A percentile compares a stretch with the other conserved stretches of the same genome.
Conservation (phyloP, 176 grass and related monocot genomes). For the Cenchrus fungigraminus region DNA sequence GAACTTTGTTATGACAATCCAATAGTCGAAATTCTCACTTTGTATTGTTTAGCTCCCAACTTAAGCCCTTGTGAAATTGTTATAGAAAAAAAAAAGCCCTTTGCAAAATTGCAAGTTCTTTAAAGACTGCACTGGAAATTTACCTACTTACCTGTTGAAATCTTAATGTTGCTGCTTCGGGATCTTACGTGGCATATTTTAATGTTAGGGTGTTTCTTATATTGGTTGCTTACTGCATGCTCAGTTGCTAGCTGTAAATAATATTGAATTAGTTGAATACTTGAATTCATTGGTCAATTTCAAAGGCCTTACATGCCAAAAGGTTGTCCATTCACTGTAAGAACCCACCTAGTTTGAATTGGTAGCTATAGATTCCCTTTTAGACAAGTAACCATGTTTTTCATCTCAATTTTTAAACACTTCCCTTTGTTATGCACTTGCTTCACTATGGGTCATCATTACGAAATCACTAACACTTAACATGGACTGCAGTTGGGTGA, state of each 20-base stretch:
- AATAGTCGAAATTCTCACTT: conserved; percentile 3
- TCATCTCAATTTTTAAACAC: not conserved
- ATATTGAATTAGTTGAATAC: not conserved
- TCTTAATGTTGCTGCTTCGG: not conserved
- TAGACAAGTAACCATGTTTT: not conserved
- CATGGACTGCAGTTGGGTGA: conserved; percentile 68
- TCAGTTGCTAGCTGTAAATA: not conserved
- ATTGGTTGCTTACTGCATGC: not conserved
- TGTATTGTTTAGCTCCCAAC: not conserved
- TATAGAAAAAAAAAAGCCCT: not conserved
- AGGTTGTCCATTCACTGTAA: not conserved
- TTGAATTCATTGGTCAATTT: conserved; percentile 1
- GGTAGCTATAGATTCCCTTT: not conserved
- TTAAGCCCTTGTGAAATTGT: not conserved
- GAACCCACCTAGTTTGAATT: not conserved
- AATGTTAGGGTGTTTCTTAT: not conserved
- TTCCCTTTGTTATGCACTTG: conserved; percentile 1
- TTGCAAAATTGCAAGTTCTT: conserved; percentile 18
- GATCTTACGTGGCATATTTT: not conserved
- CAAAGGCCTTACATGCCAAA: not conserved
- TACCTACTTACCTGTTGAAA: not conserved
- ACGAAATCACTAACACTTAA: conserved; percentile 29
- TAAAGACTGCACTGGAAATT: not conserved
- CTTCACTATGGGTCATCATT: not conserved
- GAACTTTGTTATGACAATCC: conserved; percentile 8